Conservation (phyloP, 2,329 filamentous ascomycete species). For the Aspergillus brunneoviolaceus region DNA sequence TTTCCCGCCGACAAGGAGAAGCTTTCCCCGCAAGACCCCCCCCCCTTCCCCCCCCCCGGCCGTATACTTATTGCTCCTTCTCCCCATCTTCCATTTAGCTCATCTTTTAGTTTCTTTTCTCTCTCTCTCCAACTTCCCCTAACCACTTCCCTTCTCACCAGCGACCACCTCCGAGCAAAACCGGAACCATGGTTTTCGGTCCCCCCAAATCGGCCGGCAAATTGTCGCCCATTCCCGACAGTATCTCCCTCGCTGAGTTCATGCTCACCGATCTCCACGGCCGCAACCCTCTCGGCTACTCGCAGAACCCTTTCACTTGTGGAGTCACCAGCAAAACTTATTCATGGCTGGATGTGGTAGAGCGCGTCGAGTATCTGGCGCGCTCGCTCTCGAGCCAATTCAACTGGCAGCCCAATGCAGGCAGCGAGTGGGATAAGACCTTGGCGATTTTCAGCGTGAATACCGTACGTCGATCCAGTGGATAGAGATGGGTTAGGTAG, state of each 20-base stretch:
- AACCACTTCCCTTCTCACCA: background rate
- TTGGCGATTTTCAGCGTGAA: conserved; percentile 76
- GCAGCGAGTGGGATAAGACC: conserved; percentile 79
- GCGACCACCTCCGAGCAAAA: background rate
- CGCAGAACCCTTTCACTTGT: conserved; percentile 72
- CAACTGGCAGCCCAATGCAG: conserved; percentile 67
- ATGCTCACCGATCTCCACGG: conserved; percentile 72
- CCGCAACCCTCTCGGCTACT: conserved; percentile 61
- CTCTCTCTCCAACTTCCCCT: background rate
- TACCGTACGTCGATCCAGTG: conserved; percentile 54
- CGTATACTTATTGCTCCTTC: background rate
- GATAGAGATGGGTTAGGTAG: background rate
- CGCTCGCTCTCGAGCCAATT: conserved; percentile 69
- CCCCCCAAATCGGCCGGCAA: conserved; percentile 41
- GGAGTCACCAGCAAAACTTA: conserved; percentile 70
- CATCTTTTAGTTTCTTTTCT: conserved; percentile 1
- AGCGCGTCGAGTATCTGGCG: conserved; percentile 66
- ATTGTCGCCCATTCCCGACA: conserved; percentile 64
- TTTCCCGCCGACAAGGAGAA: background rate
- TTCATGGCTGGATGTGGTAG: conserved; percentile 61
- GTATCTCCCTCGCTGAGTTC: conserved; percentile 72
- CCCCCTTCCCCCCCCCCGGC: too few species aligned
- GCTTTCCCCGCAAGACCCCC: conserved; percentile 16
- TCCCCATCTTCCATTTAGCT: background rate
- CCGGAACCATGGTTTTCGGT: conserved; percentile 46